Evolutionary conservation across 768 basidiomycete genomes (phyloP), one percentile per base, ranked within the genome.

Genomic region (Mycena metata): DNA sequence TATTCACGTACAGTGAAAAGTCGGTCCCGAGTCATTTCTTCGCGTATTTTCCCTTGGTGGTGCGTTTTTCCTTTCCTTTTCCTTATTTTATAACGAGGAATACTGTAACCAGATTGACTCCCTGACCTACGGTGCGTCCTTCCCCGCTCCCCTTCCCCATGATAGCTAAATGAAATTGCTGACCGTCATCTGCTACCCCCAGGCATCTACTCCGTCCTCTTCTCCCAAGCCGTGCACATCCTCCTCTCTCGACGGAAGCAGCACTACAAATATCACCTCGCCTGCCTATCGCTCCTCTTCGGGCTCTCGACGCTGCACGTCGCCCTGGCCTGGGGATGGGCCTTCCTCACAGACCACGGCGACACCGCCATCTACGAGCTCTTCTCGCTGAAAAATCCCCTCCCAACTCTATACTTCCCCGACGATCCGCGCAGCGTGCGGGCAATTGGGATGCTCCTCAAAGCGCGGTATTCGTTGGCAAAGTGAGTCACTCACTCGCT

Each of bases 281-380:
- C n/a, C 10, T 60, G 51, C 50, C 54, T 67, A 50, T 46, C n/a
- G n/a, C 2, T 46, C 9, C 66, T 67, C 35, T 67, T 67, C 45
- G 21, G 47, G 6, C 66, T 67, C 59, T 67, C 66, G 33, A 67
- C 66, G 4, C 35, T 67, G 35, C 66, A 67, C 66, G 49, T 67
- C n/a, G 35, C 46, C 23, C 58, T 67, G 5, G 66, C 59, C 13
- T 67, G 49, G 15, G 5, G 58, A 49, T 67, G 66, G 66, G 66
- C 66, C 7, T 67, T 61, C 35, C 60, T 61, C 21, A 60, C 66
- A 4, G 66, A 67, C 39, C 16, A 26, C 10, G 66, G 43, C 5
- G 24, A 52, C 9, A 46, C 59, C 19, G 66, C 23, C 15, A 67
- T 67, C 54, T 67, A 67, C 23, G 59, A 60, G 16, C 0, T 61